Base-by-base conservation (phyloP, 1,284 basidiomycete genomes). In the Austroboletus novae-zelandiae region DNA sequence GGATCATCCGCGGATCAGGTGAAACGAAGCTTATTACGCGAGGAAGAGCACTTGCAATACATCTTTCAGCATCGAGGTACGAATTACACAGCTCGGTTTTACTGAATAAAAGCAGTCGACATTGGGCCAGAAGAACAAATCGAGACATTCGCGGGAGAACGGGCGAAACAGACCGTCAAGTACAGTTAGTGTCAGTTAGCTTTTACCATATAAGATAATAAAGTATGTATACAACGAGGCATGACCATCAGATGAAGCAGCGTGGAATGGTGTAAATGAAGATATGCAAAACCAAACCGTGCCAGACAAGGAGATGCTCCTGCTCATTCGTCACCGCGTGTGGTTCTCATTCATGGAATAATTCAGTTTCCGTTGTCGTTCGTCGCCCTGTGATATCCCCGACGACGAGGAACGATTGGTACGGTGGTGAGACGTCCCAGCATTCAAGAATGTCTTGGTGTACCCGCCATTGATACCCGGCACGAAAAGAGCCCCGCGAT, bases 401-500 rank as follows among this genome's bases (percentile, higher is more conserved):
- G 52, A 42, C 18, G 64, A 47, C 14, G 52, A 42, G 17, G 64
- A 47, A 34, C 65, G 63, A 34, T 43, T 40, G 18, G 40, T 36
- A 17, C 65, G 62, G 47, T 56, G 65, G 8, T 63, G 53, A 36
- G 63, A 37, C 17, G 52, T 32, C 40, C 54, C 48, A 1, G 60
- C 60, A 18, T 63, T 67, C 44, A 67, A 40, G 44, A 68, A 71
- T n/a, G 65, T 58, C 51, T 56, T 67, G 39, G 64, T 51, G 36
- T 68, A 61, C 11, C 55, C 63, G 18, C 60, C 52, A 17, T 45
- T 65, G 23, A 67, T 59, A 17, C 76, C 76, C 37, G 81, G 79
- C 36, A 78, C 80, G 60, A 79, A 89, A 35, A 89, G 65, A 20
- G 83, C 79, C 3, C 85, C 86, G 27, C 86, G 80, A 60, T 89